phyloP scores from a whole-genome alignment of 2,329 filamentous ascomycete species.

The Triangularia verruculosa region DNA sequence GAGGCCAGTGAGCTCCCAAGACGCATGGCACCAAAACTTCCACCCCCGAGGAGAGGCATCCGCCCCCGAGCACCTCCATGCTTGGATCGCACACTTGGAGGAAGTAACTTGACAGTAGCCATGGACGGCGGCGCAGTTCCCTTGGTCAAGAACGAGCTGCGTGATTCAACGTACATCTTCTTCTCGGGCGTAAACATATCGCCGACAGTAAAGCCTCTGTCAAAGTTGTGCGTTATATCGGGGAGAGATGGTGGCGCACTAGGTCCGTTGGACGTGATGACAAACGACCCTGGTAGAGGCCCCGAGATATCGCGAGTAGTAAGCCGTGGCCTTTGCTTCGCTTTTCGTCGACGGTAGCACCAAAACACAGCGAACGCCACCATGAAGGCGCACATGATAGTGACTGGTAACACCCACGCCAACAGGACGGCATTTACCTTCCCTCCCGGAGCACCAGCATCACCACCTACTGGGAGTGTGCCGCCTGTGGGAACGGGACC shows the following conservation, averaged over 20 bases:
- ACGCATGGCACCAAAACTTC: slow-evolving; percentile 7
- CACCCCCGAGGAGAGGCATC: neutral
- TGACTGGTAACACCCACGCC: slow-evolving; percentile 43
- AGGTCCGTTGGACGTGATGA: slow-evolving; percentile 23
- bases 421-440: slow-evolving; percentile 36
- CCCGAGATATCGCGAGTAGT: slow-evolving; percentile 33
- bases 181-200: slow-evolving; percentile 16
- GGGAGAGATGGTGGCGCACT: slow-evolving; percentile 9
- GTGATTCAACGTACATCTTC: slow-evolving; percentile 15
- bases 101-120: slow-evolving; percentile 11
- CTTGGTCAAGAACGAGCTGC: slow-evolving; percentile 1
- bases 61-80: neutral
- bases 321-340: slow-evolving; percentile 20
- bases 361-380: slow-evolving; percentile 33
- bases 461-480: slow-evolving; percentile 23
- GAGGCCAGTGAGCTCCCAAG: slow-evolving; percentile 24
- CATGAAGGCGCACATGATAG: slow-evolving; percentile 35
- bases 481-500: slow-evolving; percentile 16
- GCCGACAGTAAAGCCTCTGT: slow-evolving; percentile 17
- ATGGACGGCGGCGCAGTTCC: slow-evolving; percentile 5
- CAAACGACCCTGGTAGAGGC: slow-evolving; percentile 32
- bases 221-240: slow-evolving; percentile 13
- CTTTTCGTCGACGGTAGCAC: slow-evolving; percentile 30
- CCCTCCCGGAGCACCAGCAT: slow-evolving; percentile 24
- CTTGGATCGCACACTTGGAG: slow-evolving; percentile 8